These are phyloP conservation scores for Amborella trichopoda DNA, from an alignment of 164 flowering plant genomes.

Conservation along the genomic window DNA sequence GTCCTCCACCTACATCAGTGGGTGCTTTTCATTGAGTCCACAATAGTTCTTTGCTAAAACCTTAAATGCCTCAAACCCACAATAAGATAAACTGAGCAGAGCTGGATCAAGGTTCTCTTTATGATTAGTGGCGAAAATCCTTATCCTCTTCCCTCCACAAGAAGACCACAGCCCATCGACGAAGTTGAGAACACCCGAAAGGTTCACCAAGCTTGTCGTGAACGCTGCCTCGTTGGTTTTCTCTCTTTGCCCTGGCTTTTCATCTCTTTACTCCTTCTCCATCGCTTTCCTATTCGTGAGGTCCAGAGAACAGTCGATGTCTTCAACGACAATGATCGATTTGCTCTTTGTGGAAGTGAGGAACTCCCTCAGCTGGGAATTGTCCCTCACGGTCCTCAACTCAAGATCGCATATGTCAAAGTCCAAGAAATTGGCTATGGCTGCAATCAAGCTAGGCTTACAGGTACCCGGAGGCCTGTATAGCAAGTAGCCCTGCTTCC, in stretches of 20 bases:
- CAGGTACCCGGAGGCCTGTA: slow-evolving; percentile 26
- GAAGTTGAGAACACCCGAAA: slow-evolving; percentile 53
- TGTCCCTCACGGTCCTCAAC: slow-evolving; percentile 16
- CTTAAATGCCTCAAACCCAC: slow-evolving; percentile 36
- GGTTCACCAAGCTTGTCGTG: no score
- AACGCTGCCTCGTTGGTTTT: no score
- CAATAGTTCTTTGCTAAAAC: slow-evolving; percentile 32
- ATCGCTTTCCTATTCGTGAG: slow-evolving; percentile 3
- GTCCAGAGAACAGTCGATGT: slow-evolving; percentile 62
- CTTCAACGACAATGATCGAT: slow-evolving; percentile 58
- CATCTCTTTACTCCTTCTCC: neutral
- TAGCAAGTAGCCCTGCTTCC: slow-evolving; percentile 27
- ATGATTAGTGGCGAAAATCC: slow-evolving; percentile 61
- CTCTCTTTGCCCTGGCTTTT: neutral
- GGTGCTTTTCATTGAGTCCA: slow-evolving; percentile 17
- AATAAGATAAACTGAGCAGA: slow-evolving; percentile 31
- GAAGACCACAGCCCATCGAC: slow-evolving; percentile 69
- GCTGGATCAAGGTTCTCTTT: slow-evolving; percentile 51
- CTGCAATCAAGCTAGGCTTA: slow-evolving; percentile 24
- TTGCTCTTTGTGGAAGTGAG: slow-evolving; percentile 44
- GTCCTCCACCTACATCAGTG: slow-evolving; percentile 34
- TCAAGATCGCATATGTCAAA: slow-evolving; percentile 28
- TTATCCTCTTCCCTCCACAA: slow-evolving; percentile 59
- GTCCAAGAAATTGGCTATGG: slow-evolving; percentile 26
- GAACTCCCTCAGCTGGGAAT: slow-evolving; percentile 20